A percentile compares a stretch with the other conserved stretches of the same genome.
These are phyloP conservation scores for Candida sp. DNA, from an alignment of 1,139 yeast genomes.

Conservation along the genomic window DNA sequence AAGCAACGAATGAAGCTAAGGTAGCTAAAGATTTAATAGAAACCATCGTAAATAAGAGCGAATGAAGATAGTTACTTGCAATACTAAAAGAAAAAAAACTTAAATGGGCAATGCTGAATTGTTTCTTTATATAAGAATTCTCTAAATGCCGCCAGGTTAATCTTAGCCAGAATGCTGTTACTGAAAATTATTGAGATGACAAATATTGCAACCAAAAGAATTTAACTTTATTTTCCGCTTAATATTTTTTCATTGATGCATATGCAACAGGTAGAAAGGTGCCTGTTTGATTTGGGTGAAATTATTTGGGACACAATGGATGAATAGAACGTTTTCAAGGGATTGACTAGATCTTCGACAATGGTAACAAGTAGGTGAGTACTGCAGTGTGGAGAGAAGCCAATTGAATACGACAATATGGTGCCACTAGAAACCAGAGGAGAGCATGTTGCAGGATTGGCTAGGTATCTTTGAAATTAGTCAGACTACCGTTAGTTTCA, in stretches of 20 bases:
- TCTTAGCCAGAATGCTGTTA: background rate
- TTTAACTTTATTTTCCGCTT: background rate
- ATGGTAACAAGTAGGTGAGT: no score
- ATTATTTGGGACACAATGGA: background rate
- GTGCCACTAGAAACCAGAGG: no score
- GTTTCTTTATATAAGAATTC: background rate
- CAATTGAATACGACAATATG: no score
- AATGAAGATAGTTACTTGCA: background rate
- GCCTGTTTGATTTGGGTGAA: no score
- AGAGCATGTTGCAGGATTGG: no score
- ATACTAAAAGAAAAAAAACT: background rate
- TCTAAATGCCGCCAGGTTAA: background rate
- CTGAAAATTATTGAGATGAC: background rate
- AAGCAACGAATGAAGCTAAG: constrained; percentile 17
- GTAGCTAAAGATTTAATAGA: constrained; percentile 9
- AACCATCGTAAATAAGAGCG: constrained; percentile 2
- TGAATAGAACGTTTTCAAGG: background rate
- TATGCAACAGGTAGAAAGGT: no score
- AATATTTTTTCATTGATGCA: no score
- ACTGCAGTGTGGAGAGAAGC: no score
- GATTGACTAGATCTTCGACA: background rate
- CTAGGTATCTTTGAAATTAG: no score
- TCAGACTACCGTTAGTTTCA: no score
- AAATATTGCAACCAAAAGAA: background rate
- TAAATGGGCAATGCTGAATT: background rate